Conservation (phyloP, 805 yeast species). For the Nakazawaea wickerhamii region DNA sequence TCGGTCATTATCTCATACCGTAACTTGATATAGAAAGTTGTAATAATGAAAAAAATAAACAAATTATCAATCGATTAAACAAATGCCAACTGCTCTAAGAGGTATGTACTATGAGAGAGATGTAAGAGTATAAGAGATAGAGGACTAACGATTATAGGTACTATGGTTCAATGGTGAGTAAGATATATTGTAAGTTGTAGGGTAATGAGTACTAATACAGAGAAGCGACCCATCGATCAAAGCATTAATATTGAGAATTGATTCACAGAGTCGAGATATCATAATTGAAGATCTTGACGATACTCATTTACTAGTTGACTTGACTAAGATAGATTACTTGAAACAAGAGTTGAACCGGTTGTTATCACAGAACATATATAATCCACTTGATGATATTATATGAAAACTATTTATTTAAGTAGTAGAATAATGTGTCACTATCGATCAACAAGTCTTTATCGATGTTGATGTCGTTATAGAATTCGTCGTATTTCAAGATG, state of each 20-base stretch:
- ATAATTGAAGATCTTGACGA: conserved; percentile 80
- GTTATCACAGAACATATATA: conserved; percentile 77
- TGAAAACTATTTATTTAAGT: conserved; percentile 25
- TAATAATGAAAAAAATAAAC: conserved; percentile 9
- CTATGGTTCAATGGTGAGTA: conserved; percentile 39
- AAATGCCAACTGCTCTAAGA: conserved; percentile 12
- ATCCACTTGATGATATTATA: conserved; percentile 60
- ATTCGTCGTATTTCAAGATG: conserved; percentile 50
- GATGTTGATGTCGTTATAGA: conserved; percentile 30
- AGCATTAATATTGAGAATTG: conserved; percentile 81
- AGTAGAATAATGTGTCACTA: conserved; percentile 48
- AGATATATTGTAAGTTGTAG: background rate
- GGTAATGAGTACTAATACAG: no score
- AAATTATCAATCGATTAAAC: conserved; percentile 5
- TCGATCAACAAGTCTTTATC: conserved; percentile 37
- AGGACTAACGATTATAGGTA: conserved; percentile 19
- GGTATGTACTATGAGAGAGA: background rate
- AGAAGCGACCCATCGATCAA: conserved; percentile 86
- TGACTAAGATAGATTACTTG: conserved; percentile 66
- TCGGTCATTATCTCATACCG: background rate
- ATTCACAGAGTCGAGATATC: conserved; percentile 69
- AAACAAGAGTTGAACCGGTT: conserved; percentile 72
- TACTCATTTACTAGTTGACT: conserved; percentile 79
- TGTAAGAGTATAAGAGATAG: background rate
- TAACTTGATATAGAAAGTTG: conserved; percentile 14